Evolutionary conservation across 192 early-diverging fungal genomes (phyloP), one percentile per base, ranked within the genome.

Genomic region (Borealophlyctis nickersoniae): DNA sequence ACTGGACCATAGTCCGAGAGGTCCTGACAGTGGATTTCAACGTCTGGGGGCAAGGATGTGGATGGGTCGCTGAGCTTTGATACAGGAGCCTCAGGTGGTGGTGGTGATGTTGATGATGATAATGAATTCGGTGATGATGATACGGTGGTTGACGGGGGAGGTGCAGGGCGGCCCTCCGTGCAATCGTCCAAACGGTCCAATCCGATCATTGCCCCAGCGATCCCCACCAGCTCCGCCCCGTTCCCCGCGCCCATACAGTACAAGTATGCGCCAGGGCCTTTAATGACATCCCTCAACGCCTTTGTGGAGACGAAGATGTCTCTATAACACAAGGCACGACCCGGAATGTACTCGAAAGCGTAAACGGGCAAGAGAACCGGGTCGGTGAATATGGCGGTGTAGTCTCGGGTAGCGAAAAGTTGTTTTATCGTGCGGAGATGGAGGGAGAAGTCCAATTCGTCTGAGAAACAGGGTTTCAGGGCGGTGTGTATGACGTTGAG

Each of bases 241-340:
- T 87, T 85, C 0, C 95, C 95, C 7, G 88, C 87, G 14, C 95
- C 95, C 31, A 94, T 76, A 48, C 82, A 86, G 26, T 79, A 74
- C 1, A 94, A 75, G 3, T 62, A 67, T 0, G 81, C 83, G 5
- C 72, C 71, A 0, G 65, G 56, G 3, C 56, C 27, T 13, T 51
- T 35, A 56, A 88, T 64, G 0, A 93, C 70, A 0, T 35, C 58
- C 30, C 79, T 58, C n/a, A 93, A 56, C 33, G 76, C 64, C 0
- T 74, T 63, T 56, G 78, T 62, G 28, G 65, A 62, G 49, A 67
- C 54, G 62, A 94, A 91, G 33, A 94, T 65, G 53, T 88, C 78
- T 51, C 82, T 87, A 71, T 95, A 98, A 66, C 91, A 92, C 22
- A 98, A 66, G 2, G 93, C 86, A 22, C 95, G 86, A 4, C 87